Conservation (phyloP, 106 monocot species). For the Acorus gramineus region DNA sequence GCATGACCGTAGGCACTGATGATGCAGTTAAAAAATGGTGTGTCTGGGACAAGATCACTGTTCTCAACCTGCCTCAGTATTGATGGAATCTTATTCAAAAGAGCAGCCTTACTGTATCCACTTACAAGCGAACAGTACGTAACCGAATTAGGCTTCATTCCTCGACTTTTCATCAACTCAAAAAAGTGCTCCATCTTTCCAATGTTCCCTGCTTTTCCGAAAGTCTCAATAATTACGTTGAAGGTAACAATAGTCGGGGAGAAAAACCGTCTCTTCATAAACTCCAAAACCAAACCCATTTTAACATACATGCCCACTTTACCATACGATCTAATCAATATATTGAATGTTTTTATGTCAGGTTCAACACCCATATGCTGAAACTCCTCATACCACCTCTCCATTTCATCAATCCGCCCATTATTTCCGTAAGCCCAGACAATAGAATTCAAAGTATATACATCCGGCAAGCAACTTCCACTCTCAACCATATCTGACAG, state of each 20-base stretch:
- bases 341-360: slow-evolving; percentile 75
- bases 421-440: slow-evolving; percentile 61
- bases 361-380: slow-evolving; percentile 73
- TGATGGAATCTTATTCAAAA: slow-evolving; percentile 51
- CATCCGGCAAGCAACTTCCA: slow-evolving; percentile 59
- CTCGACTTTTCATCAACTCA: slow-evolving; percentile 67
- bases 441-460: slow-evolving; percentile 72
- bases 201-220: slow-evolving; percentile 59
- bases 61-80: slow-evolving; percentile 78
- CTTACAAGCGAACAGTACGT: slow-evolving; percentile 83
- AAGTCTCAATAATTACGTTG: slow-evolving; percentile 74
- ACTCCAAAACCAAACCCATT: slow-evolving; percentile 49
- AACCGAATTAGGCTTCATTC: slow-evolving; percentile 73
- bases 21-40: slow-evolving; percentile 83
- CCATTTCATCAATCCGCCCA: slow-evolving; percentile 58
- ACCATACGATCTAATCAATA: slow-evolving; percentile 84
- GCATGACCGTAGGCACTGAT: slow-evolving; percentile 79
- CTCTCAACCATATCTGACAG: slow-evolving; percentile 61
- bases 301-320: slow-evolving; percentile 44
- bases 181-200: slow-evolving; percentile 83
- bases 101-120: slow-evolving; percentile 52
- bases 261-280: slow-evolving; percentile 74
- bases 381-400: slow-evolving; percentile 74
- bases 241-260: slow-evolving; percentile 58
- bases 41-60: slow-evolving; percentile 59